Conservation (phyloP, 495 filamentous ascomycete species). For the Penicillium canescens region DNA sequence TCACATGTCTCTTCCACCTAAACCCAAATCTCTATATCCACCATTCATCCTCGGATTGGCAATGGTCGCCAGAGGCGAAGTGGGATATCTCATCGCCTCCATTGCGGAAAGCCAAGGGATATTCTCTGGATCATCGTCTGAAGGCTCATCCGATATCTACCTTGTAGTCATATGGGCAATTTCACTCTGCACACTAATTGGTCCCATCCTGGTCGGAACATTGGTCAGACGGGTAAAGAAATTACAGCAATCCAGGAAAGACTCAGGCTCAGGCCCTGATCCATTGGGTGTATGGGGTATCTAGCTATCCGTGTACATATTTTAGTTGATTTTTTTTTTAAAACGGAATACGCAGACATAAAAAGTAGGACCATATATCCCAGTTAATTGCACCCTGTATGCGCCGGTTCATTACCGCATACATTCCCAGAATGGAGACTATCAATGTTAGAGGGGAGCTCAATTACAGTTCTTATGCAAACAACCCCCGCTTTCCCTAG, state of each 20-base stretch:
- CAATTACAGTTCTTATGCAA: no score
- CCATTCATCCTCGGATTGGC: conserved; percentile 57
- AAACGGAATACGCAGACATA: no score
- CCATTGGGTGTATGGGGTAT: conserved; percentile 42
- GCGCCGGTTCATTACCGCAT: no score
- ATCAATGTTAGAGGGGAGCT: no score
- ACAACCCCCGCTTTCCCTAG: no score
- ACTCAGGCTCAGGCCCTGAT: conserved; percentile 26
- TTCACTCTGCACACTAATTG: conserved; percentile 71
- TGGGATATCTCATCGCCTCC: conserved; percentile 76
- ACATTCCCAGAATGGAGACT: no score
- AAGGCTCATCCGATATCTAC: conserved; percentile 49
- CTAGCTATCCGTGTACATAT: background rate
- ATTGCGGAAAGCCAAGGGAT: conserved; percentile 61
- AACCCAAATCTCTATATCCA: conserved; percentile 59
- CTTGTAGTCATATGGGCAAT: conserved; percentile 75
- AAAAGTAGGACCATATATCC: no score
- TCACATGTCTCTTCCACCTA: conserved; percentile 21
- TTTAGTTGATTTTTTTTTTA: no score
- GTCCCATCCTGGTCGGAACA: conserved; percentile 66
- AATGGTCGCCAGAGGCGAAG: conserved; percentile 78
- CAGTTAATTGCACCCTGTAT: no score
- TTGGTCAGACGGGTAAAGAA: conserved; percentile 52
- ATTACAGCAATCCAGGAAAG: conserved; percentile 27
- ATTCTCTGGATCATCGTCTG: conserved; percentile 34